Percentiles rank a stretch among this genome's conserved stretches.
These are phyloP conservation scores for Suhomyces choctaworum DNA, from an alignment of 1,139 yeast species.

Conservation along the genomic window DNA sequence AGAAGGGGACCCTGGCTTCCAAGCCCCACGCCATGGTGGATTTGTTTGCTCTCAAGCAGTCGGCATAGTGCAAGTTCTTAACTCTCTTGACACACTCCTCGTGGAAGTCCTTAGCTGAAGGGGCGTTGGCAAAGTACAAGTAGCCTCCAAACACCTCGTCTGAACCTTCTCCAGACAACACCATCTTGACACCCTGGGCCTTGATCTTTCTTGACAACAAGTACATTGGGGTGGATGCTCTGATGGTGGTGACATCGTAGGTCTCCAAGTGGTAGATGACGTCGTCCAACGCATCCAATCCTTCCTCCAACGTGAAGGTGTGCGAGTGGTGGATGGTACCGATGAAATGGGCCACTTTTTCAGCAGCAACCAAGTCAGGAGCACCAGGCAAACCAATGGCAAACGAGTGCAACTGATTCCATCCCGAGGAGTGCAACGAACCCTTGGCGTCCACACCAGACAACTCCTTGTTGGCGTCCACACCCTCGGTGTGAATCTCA, in stretches of 20 bases:
- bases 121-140: constrained; percentile 95
- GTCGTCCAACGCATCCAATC: constrained; percentile 91
- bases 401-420: constrained; percentile 83
- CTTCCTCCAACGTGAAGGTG: constrained; percentile 94
- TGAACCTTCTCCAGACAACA: constrained; percentile 96
- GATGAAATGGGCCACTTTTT: constrained; percentile 91
- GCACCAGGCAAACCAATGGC: constrained; percentile 98
- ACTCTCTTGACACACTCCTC: constrained; percentile 93
- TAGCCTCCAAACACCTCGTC: constrained; percentile 99
- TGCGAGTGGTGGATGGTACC: constrained; percentile 98
- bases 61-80: constrained; percentile 95
- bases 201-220: constrained; percentile 92
- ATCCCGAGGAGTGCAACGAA: constrained; percentile 73
- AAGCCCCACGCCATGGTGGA: constrained; percentile 99
- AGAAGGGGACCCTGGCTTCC: constrained; percentile 99
- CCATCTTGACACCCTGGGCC: constrained; percentile 99
- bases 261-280: constrained; percentile 96
- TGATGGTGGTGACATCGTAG: constrained; percentile 95
- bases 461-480: constrained; percentile 59
- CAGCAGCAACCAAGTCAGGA: constrained; percentile 95
- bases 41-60: constrained; percentile 97
- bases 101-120: constrained; percentile 89
- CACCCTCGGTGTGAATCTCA: constrained; percentile 46
- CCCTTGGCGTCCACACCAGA: constrained; percentile 94
- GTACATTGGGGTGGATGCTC: constrained; percentile 99